Conservation (phyloP, 2,329 filamentous ascomycete genomes). For the Xylaria sp. region DNA sequence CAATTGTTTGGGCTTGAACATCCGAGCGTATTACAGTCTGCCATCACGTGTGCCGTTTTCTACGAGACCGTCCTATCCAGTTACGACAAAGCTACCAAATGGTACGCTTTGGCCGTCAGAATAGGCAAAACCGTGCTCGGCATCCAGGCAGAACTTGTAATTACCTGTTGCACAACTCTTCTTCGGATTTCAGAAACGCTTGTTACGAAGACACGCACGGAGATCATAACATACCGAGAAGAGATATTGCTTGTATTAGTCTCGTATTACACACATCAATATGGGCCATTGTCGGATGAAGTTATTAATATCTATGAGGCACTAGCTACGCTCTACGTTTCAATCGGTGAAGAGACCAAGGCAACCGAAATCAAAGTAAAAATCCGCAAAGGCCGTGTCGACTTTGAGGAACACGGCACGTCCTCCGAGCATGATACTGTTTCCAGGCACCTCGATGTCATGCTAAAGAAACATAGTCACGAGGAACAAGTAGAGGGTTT, state of each 20-base stretch:
- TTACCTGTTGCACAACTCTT: conserved; percentile 24
- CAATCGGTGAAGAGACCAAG: conserved; percentile 23
- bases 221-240: conserved; percentile 25
- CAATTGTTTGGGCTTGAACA: conserved; percentile 22
- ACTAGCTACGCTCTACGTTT: conserved; percentile 18
- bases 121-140: conserved; percentile 25
- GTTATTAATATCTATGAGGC: conserved; percentile 22
- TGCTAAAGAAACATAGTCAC: conserved; percentile 18
- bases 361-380: conserved; percentile 17
- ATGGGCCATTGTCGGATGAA: conserved; percentile 19
- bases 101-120: conserved; percentile 23
- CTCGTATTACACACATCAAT: conserved; percentile 24
- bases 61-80: conserved; percentile 20
- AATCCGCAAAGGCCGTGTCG: conserved; percentile 12
- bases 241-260: conserved; percentile 21
- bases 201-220: conserved; percentile 16
- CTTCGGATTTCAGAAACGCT: conserved; percentile 24
- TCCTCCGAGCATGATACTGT: neutral
- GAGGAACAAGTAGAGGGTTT: conserved; percentile 21
- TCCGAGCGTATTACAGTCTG: conserved; percentile 22
- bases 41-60: conserved; percentile 20
- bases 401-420: neutral
- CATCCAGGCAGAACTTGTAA: conserved; percentile 20
- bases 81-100: conserved; percentile 14
- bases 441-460: conserved; percentile 20